Conservation (phyloP, 345 rosid genomes). For the Toxicodendron radicans region DNA sequence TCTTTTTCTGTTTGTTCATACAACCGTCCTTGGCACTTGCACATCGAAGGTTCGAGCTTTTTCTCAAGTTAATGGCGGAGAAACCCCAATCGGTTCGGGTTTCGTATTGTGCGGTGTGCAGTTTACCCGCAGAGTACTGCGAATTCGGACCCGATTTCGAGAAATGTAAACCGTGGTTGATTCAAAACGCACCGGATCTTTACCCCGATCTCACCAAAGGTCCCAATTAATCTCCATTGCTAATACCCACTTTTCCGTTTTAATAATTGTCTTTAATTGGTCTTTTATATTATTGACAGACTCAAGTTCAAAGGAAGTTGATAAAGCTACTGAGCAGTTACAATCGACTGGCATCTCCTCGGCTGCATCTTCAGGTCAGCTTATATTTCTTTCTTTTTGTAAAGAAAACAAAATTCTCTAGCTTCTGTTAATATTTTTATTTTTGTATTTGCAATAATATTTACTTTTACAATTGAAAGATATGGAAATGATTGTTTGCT, state of each 20-base stretch:
- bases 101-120: conserved; percentile 35
- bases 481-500: background rate
- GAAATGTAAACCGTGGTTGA: conserved; percentile 53
- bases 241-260: background rate
- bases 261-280: background rate
- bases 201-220: conserved; percentile 50
- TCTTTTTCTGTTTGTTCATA: background rate
- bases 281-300: conserved; percentile 4
- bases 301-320: conserved; percentile 29
- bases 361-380: conserved; percentile 22
- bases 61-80: conserved; percentile 25
- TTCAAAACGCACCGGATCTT: conserved; percentile 47
- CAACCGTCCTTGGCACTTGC: background rate
- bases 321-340: conserved; percentile 33
- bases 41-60: too few species aligned
- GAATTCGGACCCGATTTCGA: conserved; percentile 54
- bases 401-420: background rate
- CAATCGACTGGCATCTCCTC: conserved; percentile 33
- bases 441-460: background rate
- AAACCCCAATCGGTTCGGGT: conserved; percentile 40
- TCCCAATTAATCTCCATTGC: conserved; percentile 7
- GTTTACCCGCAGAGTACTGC: conserved; percentile 46
- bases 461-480: background rate
- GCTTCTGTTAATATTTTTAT: background rate
- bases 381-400: background rate